phyloP scores from a whole-genome alignment of 1,284 basidiomycete species.

The Papiliotrema terrestris region DNA sequence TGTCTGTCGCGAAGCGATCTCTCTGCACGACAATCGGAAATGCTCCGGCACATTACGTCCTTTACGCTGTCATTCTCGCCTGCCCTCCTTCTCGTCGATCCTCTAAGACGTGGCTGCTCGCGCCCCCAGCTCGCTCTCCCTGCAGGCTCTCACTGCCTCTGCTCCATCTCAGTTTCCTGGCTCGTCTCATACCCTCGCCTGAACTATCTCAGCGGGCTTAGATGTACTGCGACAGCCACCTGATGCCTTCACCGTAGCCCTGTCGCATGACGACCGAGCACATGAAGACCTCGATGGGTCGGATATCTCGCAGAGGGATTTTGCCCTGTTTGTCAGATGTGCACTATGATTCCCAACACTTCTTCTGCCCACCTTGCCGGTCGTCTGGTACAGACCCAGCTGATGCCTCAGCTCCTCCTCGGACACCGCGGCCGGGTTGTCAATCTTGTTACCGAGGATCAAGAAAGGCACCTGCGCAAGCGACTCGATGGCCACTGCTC shows the following conservation, averaged over 20 bases:
- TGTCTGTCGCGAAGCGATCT: no score
- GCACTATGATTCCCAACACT: background rate
- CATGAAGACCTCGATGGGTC: constrained; percentile 99
- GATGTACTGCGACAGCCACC: constrained; percentile 94
- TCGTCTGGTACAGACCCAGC: constrained; percentile 95
- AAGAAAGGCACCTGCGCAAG: constrained; percentile 96
- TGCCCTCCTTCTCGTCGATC: no score
- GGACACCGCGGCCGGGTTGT: constrained; percentile 93
- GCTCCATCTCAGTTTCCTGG: background rate
- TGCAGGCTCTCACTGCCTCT: background rate
- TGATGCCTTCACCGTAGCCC: constrained; percentile 98
- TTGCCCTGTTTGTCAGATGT: constrained; percentile 65
- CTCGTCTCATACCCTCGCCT: background rate
- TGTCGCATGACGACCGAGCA: constrained; percentile 99
- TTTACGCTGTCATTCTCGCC: no score
- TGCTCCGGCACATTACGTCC: no score
- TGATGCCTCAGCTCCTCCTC: constrained; percentile 97
- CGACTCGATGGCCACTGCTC: constrained; percentile 69
- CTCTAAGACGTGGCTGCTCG: no score
- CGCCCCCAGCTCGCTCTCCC: background rate
- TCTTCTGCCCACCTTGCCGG: constrained; percentile 88
- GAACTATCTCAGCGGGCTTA: constrained; percentile 1
- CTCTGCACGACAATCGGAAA: no score
- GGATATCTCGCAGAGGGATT: constrained; percentile 91
- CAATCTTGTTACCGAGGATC: constrained; percentile 99